Evolutionary conservation across 169 alveolate species (phyloP).

Genomic region (Plasmodium knowlesi): DNA sequence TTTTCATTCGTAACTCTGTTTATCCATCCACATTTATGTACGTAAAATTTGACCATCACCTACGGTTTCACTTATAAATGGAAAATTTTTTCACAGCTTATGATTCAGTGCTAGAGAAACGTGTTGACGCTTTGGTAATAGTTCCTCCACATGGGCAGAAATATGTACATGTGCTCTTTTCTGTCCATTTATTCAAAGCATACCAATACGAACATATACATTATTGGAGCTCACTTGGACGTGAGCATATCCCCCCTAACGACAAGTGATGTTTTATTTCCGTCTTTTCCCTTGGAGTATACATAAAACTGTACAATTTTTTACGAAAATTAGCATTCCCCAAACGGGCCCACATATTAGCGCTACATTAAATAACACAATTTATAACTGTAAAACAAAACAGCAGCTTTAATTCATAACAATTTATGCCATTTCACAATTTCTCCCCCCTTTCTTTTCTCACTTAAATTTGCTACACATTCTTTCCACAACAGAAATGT

Average conservation of each 20-base stretch:
- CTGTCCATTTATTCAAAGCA: not conserved
- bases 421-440: not conserved
- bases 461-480: not conserved
- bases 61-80: not conserved
- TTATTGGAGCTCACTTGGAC: not conserved
- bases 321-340: not conserved
- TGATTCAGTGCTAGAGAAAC: not conserved
- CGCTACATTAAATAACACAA: not conserved
- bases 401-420: not conserved
- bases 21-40: not conserved
- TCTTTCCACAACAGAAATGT: not conserved
- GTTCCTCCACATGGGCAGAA: not conserved
- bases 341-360: not conserved
- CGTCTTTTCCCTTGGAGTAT: not conserved
- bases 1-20: not conserved
- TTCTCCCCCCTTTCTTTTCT: not conserved
- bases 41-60: not conserved
- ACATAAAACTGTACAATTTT: not conserved
- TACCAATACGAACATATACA: not conserved
- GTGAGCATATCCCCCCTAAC: not conserved
- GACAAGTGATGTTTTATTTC: not conserved
- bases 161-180: not conserved
- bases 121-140: not conserved
- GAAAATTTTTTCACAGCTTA: not conserved
- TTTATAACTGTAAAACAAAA: not conserved